Conservation (phyloP, 2,329 filamentous ascomycete species). For the Curvularia eragrostidis region DNA sequence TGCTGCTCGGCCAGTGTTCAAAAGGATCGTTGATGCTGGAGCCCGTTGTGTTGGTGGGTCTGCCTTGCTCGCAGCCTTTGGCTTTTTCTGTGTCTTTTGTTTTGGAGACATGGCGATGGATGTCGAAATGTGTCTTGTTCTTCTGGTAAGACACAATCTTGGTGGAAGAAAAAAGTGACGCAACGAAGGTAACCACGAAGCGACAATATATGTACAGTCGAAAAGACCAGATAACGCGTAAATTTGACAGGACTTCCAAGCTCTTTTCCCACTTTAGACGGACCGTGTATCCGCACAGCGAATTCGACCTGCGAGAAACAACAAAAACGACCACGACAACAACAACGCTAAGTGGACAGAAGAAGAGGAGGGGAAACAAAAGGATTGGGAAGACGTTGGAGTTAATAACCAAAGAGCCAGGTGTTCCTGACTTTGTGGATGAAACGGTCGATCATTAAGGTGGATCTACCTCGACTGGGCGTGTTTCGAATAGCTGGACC, state of each 20-base stretch:
- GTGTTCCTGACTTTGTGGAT: conserved; percentile 40
- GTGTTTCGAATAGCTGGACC: conserved; percentile 31
- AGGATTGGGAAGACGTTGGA: conserved; percentile 17
- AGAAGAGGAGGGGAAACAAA: conserved; percentile 15
- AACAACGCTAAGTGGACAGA: conserved; percentile 1
- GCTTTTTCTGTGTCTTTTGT: conserved; percentile 46
- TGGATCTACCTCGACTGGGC: conserved; percentile 30
- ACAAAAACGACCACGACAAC: conserved; percentile 3
- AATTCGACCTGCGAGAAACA: conserved; percentile 32
- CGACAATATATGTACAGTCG: not conserved
- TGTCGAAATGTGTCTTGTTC: conserved; percentile 15
- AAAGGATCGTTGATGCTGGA: conserved; percentile 33
- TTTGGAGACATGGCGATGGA: conserved; percentile 39
- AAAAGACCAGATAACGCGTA: conserved; percentile 27
- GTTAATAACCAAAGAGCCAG: conserved; percentile 38
- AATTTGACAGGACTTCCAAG: conserved; percentile 19
- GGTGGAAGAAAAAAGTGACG: not conserved
- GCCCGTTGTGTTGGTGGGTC: conserved; percentile 33
- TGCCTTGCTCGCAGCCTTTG: conserved; percentile 39
- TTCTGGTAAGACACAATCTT: not conserved
- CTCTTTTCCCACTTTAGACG: conserved; percentile 23
- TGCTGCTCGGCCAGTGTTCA: conserved; percentile 43
- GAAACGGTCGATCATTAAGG: conserved; percentile 42
- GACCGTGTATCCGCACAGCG: conserved; percentile 29
- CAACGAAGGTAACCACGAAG: not conserved